A percentile compares a stretch with the other conserved stretches of the same genome.
phyloP scores from a whole-genome alignment of 23 red algal species.

The Gracilaria domingensis region DNA sequence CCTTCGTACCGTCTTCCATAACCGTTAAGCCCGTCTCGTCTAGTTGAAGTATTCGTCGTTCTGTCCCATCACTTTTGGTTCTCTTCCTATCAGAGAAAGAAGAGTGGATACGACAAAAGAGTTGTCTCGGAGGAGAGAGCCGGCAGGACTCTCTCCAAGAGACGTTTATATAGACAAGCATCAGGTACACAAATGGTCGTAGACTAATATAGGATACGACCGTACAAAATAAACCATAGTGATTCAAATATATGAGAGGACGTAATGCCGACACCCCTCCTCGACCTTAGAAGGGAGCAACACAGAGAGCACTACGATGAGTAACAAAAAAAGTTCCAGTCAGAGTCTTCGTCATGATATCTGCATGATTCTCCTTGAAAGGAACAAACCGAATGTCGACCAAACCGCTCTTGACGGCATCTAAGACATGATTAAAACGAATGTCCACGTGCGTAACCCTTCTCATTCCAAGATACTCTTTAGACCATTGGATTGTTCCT shows the following conservation, averaged over 20 bases:
- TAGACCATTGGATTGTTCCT: no score
- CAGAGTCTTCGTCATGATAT: conserved; percentile 23
- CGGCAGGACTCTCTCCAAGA: neutral
- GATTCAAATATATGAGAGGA: neutral
- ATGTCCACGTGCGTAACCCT: conserved; percentile 32
- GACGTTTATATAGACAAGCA: neutral
- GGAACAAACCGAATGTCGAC: neutral
- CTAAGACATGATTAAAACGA: neutral
- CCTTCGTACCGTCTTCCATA: no score
- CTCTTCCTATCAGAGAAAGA: no score
- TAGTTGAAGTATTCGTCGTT: no score
- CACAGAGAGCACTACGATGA: conserved; percentile 10
- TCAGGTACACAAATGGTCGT: neutral
- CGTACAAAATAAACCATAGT: neutral
- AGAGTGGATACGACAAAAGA: no score
- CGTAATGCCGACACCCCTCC: conserved; percentile 15
- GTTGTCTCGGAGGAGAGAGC: neutral
- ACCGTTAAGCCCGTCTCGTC: no score
- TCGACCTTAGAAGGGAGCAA: neutral
- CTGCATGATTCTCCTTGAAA: conserved; percentile 12
- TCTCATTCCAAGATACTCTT: no score
- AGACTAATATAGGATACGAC: neutral
- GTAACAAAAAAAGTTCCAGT: neutral
- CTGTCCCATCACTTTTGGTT: no score
- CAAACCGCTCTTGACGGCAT: neutral